Conservation (phyloP, 805 yeast species). For the Metschnikowia kunwiensis region DNA sequence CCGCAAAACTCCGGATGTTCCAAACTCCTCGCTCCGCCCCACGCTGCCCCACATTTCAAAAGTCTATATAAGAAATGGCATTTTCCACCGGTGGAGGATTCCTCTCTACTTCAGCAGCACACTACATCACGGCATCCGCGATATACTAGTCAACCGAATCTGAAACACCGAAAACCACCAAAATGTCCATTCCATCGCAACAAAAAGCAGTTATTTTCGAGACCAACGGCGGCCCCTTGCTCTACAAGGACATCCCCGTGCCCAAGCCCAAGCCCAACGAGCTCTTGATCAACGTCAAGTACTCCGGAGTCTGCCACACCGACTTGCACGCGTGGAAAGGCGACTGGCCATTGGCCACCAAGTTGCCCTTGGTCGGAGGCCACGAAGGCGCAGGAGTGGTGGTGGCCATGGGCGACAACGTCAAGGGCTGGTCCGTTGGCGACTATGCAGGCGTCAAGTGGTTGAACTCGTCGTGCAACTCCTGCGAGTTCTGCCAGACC, state of each 20-base stretch:
- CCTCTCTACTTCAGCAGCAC: too few species aligned
- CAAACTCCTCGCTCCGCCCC: constrained; percentile 1
- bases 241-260: constrained; percentile 68
- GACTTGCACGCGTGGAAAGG: constrained; percentile 94
- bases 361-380: constrained; percentile 79
- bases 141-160: too few species aligned
- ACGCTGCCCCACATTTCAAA: neutral
- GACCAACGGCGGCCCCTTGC: constrained; percentile 59
- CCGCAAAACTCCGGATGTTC: neutral
- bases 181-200: constrained; percentile 49
- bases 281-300: constrained; percentile 75
- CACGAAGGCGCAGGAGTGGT: constrained; percentile 90
- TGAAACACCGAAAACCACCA: neutral
- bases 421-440: constrained; percentile 69
- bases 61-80: too few species aligned
- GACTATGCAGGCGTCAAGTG: constrained; percentile 83
- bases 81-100: too few species aligned
- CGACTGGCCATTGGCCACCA: constrained; percentile 81
- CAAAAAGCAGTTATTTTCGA: constrained; percentile 74
- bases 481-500: constrained; percentile 71
- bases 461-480: constrained; percentile 74
- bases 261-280: constrained; percentile 77
- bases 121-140: too few species aligned
- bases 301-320: constrained; percentile 92
- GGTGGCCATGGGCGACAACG: constrained; percentile 70